Conservation (phyloP, 108 stramenopile species). For the Skeletonema potamos region DNA sequence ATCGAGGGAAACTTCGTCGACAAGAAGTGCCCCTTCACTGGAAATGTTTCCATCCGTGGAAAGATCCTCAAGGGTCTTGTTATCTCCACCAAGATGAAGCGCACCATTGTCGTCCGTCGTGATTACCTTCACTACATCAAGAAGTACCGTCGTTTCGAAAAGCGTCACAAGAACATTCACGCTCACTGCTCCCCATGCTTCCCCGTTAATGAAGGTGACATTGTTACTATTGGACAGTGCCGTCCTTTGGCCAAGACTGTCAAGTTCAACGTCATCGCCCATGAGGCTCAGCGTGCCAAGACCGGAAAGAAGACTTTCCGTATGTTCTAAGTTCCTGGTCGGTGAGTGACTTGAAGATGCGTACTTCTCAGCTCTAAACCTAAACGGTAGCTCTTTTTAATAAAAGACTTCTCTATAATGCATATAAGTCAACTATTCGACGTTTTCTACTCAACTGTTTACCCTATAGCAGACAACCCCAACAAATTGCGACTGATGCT, state of each 20-base stretch:
- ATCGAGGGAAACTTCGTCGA: slow-evolving; percentile 97
- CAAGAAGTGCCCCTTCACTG: slow-evolving; percentile 99
- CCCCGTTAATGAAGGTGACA: slow-evolving; percentile 98
- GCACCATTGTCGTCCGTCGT: slow-evolving; percentile 98
- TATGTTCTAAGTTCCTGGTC: slow-evolving; percentile 68
- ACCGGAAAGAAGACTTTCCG: slow-evolving; percentile 91
- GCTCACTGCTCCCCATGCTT: slow-evolving; percentile 99
- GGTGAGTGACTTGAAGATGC: neutral
- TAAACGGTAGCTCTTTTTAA: slow-evolving; percentile 8
- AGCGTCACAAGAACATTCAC: slow-evolving; percentile 99
- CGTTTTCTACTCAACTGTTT: neutral
- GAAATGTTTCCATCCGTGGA: slow-evolving; percentile 98
- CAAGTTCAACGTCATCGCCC: slow-evolving; percentile 93
- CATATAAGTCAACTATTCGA: neutral
- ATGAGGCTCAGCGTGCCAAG: slow-evolving; percentile 75
- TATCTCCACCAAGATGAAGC: slow-evolving; percentile 99
- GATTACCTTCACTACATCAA: slow-evolving; percentile 99
- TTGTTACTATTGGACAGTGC: slow-evolving; percentile 99
- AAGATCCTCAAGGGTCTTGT: slow-evolving; percentile 97
- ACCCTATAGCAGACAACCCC: neutral
- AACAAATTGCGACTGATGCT: neutral
- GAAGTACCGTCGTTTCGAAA: slow-evolving; percentile 99
- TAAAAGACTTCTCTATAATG: neutral
- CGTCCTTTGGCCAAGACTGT: slow-evolving; percentile 99
- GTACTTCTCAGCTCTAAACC: slow-evolving; percentile 7